Evolutionary conservation across 192 early-diverging fungal genomes (phyloP).

Genomic region (Backusella parvicylindrica): DNA sequence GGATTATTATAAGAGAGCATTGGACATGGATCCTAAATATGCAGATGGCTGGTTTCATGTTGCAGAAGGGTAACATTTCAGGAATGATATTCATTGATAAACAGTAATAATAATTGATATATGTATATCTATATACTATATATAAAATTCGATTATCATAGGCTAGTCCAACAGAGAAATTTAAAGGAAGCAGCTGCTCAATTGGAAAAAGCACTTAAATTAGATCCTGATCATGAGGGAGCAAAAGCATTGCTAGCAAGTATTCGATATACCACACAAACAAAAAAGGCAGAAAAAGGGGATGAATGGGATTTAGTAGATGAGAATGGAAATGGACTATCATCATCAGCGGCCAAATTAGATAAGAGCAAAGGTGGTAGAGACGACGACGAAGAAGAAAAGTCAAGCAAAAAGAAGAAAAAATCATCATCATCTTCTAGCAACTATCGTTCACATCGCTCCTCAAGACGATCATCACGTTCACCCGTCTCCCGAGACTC

Average conservation of each 20-base stretch:
- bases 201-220: slow-evolving; percentile 47
- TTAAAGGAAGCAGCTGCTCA: slow-evolving; percentile 49
- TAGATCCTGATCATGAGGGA: slow-evolving; percentile 42
- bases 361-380: no score
- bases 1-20: slow-evolving; percentile 30
- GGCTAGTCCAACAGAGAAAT: slow-evolving; percentile 31
- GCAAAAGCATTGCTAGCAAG: slow-evolving; percentile 38
- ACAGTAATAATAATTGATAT: neutral
- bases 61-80: slow-evolving; percentile 33
- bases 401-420: slow-evolving; percentile 9
- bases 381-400: neutral
- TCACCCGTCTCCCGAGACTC: neutral
- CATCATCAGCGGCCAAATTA: neutral
- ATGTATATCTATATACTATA: neutral
- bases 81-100: no score
- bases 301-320: slow-evolving; percentile 12
- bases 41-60: slow-evolving; percentile 35
- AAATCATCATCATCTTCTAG: neutral
- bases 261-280: slow-evolving; percentile 6
- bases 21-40: slow-evolving; percentile 40
- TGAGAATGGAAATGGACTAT: neutral
- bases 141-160: slow-evolving; percentile 5
- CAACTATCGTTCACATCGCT: neutral
- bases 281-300: slow-evolving; percentile 5
- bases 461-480: neutral